Conservation (phyloP, 2,329 filamentous ascomycete species). For the Fusarium guadeloupense region DNA sequence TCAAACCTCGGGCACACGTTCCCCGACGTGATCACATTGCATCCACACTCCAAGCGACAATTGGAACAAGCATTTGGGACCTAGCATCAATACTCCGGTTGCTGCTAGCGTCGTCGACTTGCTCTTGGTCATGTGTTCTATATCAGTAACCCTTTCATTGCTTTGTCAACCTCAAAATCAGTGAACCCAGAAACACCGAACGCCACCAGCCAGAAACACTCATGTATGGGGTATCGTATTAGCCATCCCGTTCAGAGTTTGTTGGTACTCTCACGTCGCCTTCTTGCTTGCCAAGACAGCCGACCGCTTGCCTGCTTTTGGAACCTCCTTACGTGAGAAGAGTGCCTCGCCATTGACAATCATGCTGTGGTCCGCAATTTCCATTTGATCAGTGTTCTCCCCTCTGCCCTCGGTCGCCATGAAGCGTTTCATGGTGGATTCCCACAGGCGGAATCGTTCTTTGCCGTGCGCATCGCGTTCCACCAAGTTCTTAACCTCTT, state of each 20-base stretch:
- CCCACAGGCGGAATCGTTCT: conserved; percentile 68
- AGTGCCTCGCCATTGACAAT: conserved; percentile 67
- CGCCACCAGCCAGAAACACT: conserved; percentile 12
- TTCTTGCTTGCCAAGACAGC: conserved; percentile 41
- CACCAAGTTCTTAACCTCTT: conserved; percentile 67
- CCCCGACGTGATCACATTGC: background rate
- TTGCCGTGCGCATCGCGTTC: conserved; percentile 62
- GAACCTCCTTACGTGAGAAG: conserved; percentile 63
- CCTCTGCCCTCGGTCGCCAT: conserved; percentile 49
- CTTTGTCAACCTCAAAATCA: conserved; percentile 1
- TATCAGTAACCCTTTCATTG: conserved; percentile 7
- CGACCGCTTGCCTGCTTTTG: conserved; percentile 56
- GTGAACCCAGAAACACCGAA: conserved; percentile 22
- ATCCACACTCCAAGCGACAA: background rate
- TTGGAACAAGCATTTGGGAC: background rate
- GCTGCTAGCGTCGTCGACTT: conserved; percentile 1
- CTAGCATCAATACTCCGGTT: background rate
- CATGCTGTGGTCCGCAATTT: conserved; percentile 71
- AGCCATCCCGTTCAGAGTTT: background rate
- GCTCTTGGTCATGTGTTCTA: conserved; percentile 5
- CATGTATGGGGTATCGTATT: conserved; percentile 28
- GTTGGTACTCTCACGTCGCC: conserved; percentile 12
- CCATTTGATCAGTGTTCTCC: conserved; percentile 52
- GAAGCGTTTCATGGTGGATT: conserved; percentile 67
- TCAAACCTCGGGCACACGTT: background rate